A percentile compares a stretch with the other conserved stretches of the same genome.
These are phyloP conservation scores for Ceratocystis ficicola DNA, from an alignment of 2,329 filamentous ascomycete species.

Conservation along the genomic window DNA sequence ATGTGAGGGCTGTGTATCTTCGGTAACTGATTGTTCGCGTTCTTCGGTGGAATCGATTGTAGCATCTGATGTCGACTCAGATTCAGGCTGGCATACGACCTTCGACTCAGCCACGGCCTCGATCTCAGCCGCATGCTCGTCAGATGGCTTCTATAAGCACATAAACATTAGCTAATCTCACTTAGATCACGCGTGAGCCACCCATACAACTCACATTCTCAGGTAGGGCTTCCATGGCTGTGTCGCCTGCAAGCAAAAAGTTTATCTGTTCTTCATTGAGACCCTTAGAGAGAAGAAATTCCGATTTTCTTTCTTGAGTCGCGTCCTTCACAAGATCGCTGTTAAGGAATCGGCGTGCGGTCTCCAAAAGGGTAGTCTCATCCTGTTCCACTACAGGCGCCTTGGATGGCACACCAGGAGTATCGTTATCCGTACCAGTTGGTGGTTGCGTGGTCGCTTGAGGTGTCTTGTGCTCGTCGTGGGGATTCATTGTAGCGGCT, in stretches of 20 bases:
- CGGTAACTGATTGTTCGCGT: neutral
- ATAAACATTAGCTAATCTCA: neutral
- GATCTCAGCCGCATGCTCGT: neutral
- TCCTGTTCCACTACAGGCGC: conserved; percentile 2
- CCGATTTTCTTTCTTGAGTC: conserved; percentile 57
- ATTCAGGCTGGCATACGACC: neutral
- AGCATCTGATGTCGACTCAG: neutral
- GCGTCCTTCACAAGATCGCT: conserved; percentile 60
- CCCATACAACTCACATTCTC: neutral
- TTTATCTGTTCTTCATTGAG: conserved; percentile 56
- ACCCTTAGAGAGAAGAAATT: conserved; percentile 69
- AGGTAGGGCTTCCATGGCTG: neutral
- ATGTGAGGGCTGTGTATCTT: conserved; percentile 26
- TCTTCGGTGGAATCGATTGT: neutral
- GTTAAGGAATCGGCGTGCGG: conserved; percentile 63
- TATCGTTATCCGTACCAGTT: conserved; percentile 6
- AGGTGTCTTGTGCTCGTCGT: conserved; percentile 4
- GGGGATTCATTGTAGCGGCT: conserved; percentile 14
- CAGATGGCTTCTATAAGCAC: neutral
- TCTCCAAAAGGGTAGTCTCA: conserved; percentile 34
- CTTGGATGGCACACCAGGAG: neutral
- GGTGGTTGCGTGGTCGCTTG: conserved; percentile 1
- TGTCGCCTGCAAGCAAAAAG: conserved; percentile 39
- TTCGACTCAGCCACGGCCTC: neutral
- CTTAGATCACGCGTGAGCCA: neutral